Percentiles rank a stretch among this genome's conserved stretches.
Conservation (phyloP, 306 rosid genomes). For the Myrica gale region DNA sequence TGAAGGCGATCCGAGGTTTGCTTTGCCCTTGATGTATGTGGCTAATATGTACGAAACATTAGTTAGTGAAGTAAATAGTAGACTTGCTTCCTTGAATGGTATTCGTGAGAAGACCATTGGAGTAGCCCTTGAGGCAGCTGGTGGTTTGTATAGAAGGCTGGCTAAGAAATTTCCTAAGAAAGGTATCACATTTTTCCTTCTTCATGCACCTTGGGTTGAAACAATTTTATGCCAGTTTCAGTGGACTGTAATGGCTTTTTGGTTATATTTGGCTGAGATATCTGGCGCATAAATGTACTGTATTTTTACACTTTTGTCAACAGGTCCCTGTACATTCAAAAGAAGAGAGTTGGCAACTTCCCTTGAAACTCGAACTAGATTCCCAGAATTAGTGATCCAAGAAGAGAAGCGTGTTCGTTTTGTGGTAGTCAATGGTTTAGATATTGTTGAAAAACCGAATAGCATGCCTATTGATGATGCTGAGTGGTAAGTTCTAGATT, state of each 20-base stretch:
- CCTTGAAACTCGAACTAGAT: slow-evolving; percentile 80
- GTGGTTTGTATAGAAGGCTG: slow-evolving; percentile 88
- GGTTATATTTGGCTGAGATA: background rate
- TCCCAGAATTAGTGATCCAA: slow-evolving; percentile 90
- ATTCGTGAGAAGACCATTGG: slow-evolving; percentile 89
- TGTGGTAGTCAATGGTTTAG: slow-evolving; percentile 89
- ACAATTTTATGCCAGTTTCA: background rate
- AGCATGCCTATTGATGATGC: slow-evolving; percentile 60
- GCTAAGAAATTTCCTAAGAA: slow-evolving; percentile 95
- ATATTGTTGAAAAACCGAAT: slow-evolving; percentile 81
- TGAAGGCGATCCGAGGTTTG: slow-evolving; percentile 75
- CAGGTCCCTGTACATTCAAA: slow-evolving; percentile 70
- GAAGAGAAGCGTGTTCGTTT: slow-evolving; percentile 97
- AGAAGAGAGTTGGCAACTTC: slow-evolving; percentile 98
- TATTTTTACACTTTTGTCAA: slow-evolving; percentile 19
- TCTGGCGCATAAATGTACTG: slow-evolving; percentile 5
- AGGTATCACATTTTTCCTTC: slow-evolving; percentile 38
- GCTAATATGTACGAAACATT: slow-evolving; percentile 91
- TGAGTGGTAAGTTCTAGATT: slow-evolving; percentile 60
- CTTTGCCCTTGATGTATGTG: slow-evolving; percentile 90
- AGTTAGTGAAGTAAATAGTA: slow-evolving; percentile 69
- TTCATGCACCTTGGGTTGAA: background rate
- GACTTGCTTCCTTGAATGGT: slow-evolving; percentile 83
- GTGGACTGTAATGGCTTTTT: background rate
- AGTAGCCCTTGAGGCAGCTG: slow-evolving; percentile 98